A percentile compares a stretch with the other conserved stretches of the same genome.
These are phyloP conservation scores for Arthrobotrys conoides DNA, from an alignment of 2,329 filamentous ascomycete genomes.

Conservation along the genomic window DNA sequence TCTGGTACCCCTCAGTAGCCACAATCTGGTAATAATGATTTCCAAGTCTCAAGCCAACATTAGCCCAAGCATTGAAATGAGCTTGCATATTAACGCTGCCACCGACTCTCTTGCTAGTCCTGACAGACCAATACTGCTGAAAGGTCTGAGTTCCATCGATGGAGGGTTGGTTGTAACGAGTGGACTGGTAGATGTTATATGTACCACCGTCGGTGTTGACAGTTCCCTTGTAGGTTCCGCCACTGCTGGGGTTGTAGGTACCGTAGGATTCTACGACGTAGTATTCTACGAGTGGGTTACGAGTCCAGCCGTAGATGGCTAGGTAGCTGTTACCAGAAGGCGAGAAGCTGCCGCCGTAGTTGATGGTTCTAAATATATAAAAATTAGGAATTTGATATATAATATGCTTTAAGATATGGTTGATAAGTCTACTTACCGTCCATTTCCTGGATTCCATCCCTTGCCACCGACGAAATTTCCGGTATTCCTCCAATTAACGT, in stretches of 20 bases:
- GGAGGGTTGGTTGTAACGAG: constrained; percentile 68
- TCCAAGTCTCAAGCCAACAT: constrained; percentile 70
- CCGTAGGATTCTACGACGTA: constrained; percentile 69
- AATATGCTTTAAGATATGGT: neutral
- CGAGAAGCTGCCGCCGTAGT: constrained; percentile 66
- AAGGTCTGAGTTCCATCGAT: constrained; percentile 71
- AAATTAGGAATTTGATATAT: neutral
- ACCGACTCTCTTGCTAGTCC: constrained; percentile 69
- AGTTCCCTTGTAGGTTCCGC: constrained; percentile 66
- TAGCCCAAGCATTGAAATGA: constrained; percentile 72
- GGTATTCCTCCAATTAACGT: constrained; percentile 69
- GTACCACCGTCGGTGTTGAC: constrained; percentile 67
- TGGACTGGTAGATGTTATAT: constrained; percentile 68
- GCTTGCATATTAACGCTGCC: constrained; percentile 71
- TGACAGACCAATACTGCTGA: constrained; percentile 72
- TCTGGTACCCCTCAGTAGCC: constrained; percentile 72
- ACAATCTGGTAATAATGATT: constrained; percentile 71
- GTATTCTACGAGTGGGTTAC: constrained; percentile 67
- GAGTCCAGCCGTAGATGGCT: constrained; percentile 68
- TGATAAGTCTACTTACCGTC: constrained; percentile 63
- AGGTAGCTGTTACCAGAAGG: constrained; percentile 66
- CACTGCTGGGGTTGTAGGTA: constrained; percentile 65
- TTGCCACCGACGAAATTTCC: constrained; percentile 71
- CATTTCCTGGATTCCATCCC: constrained; percentile 69
- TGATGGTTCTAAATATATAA: constrained; percentile 61